Conservation (phyloP, 768 basidiomycete species). For the Hericium coralloides region DNA sequence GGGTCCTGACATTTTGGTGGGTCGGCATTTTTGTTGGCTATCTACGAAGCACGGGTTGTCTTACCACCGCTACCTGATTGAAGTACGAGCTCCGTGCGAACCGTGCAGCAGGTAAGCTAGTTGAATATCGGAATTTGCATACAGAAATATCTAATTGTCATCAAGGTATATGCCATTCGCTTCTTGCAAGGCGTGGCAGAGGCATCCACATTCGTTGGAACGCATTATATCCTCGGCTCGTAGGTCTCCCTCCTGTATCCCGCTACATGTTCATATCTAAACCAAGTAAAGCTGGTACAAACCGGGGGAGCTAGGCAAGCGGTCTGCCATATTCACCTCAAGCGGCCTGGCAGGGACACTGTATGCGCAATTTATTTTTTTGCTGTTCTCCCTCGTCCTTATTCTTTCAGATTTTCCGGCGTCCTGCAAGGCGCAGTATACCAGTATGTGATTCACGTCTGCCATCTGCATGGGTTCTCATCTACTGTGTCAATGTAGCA, state of each 20-base stretch:
- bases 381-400: not conserved
- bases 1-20: slow-evolving; percentile 54
- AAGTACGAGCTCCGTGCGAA: slow-evolving; percentile 48
- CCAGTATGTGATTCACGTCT: slow-evolving; percentile 25
- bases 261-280: not conserved
- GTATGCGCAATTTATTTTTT: slow-evolving; percentile 24
- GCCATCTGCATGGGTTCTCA: not conserved
- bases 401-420: slow-evolving; percentile 44
- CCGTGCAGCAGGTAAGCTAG: slow-evolving; percentile 41
- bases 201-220: slow-evolving; percentile 69
- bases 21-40: slow-evolving; percentile 6
- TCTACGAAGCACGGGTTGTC: not conserved
- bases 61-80: not conserved
- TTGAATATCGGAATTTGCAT: not conserved
- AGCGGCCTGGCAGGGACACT: slow-evolving; percentile 53
- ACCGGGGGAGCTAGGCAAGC: slow-evolving; percentile 58
- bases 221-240: slow-evolving; percentile 67
- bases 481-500: slow-evolving; percentile 22
- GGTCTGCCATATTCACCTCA: slow-evolving; percentile 64
- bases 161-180: slow-evolving; percentile 60
- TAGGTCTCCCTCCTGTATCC: slow-evolving; percentile 23
- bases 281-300: slow-evolving; percentile 51
- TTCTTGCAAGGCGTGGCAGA: slow-evolving; percentile 70
- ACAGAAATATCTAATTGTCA: no score
- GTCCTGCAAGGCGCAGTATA: slow-evolving; percentile 58